Evolutionary conservation across 2,329 filamentous ascomycete genomes (phyloP), one percentile per base, ranked within the genome.

Genomic region (Phyllosticta capitalensis): DNA sequence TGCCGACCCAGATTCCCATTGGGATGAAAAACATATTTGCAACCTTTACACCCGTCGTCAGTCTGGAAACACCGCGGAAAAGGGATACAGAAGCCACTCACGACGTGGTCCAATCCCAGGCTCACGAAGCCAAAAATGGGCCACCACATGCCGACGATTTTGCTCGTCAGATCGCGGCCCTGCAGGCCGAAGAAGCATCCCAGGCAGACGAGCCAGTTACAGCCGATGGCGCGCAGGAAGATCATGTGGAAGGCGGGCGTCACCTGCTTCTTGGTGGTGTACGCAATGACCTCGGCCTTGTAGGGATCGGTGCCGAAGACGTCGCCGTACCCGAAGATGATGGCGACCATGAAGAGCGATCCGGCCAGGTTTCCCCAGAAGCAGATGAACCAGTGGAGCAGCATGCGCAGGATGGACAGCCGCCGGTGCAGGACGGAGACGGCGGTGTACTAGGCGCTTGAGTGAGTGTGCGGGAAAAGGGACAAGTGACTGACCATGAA

Each of bases 321-420:
- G 33, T 72, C 78, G 54, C 76, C 78, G 64, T 81, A 80, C 38
- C 79, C 79, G 53, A 76, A 76, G 51, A 81, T 74, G 5, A 81
- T 71, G 3, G 73, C 67, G 60, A 78, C 75, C 10, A 81, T 69
- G 61, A 81, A 80, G 5, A 81, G 64, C 1, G 72, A 74, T 0
- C 79, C 79, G 2, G 76, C 75, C 2, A 81, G 66, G 62, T 81
- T 81, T 0, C 76, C 78, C 52, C 75, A 72, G 61, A 79, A 81
- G 17, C 76, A 78, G 3, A 80, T 66, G 45, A 72, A 58, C 78
- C 77, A 80, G 55, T 75, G 73, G 0, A 70, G 61, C 3, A 74
- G 61, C 71, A 75, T 72, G 56, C 68, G 71, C 30, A 66, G 30
- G 51, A 73, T 19, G 45, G 66, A 69, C 26, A 77, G 65, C 19